Evolutionary conservation across 1,139 yeast genomes (phyloP).

Genomic region (Yamadazyma atlantica): DNA sequence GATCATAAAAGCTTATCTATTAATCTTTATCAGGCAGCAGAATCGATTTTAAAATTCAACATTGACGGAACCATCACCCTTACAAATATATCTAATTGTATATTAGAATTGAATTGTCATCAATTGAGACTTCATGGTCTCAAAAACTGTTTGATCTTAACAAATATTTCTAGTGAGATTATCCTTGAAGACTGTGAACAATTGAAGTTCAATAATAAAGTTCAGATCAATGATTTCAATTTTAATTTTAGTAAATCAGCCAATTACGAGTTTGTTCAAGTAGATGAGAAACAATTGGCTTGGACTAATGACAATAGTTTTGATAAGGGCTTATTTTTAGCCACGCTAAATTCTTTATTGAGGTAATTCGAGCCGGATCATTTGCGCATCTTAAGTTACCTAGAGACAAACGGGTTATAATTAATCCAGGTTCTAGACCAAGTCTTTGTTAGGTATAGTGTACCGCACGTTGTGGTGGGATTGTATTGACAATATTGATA

Average conservation of each 20-base stretch:
- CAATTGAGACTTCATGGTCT: constrained; percentile 41
- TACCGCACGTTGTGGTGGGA: too few relatives aligned
- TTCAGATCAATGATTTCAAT: constrained; percentile 14
- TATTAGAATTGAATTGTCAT: constrained; percentile 32
- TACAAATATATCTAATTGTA: constrained; percentile 23
- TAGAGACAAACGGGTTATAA: too few relatives aligned
- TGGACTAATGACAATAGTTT: background rate
- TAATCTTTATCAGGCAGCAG: constrained; percentile 21
- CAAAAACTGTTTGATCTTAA: constrained; percentile 20
- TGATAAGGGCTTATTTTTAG: background rate
- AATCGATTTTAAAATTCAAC: constrained; percentile 20
- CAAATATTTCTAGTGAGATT: constrained; percentile 23
- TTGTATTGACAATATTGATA: too few relatives aligned
- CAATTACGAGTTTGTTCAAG: constrained; percentile 3
- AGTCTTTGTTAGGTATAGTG: too few relatives aligned
- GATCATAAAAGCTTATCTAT: constrained; percentile 19
- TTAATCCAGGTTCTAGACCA: too few relatives aligned
- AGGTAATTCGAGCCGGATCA: background rate
- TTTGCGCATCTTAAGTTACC: too few relatives aligned
- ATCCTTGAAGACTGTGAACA: constrained; percentile 35
- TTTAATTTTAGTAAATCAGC: constrained; percentile 6
- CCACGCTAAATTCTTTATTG: background rate
- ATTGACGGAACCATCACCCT: constrained; percentile 36
- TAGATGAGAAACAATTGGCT: background rate
- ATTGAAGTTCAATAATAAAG: constrained; percentile 8